These are phyloP conservation scores for Adansonia digitata DNA, from an alignment of 345 rosid genomes.

Conservation along the genomic window DNA sequence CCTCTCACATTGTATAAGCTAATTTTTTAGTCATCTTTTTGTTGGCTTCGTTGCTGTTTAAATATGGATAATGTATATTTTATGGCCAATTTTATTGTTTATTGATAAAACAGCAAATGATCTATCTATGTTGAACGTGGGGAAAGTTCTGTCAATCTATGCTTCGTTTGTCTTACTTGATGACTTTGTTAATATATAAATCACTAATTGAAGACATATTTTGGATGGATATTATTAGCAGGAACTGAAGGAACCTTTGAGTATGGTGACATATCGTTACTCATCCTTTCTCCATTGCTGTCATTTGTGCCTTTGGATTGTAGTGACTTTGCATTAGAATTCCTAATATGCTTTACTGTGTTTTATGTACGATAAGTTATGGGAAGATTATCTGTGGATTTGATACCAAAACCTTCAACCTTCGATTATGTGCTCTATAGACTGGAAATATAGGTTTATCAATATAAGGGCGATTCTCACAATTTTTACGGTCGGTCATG, in stretches of 20 bases:
- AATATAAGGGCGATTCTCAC: background rate
- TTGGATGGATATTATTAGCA: background rate
- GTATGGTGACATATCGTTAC: background rate
- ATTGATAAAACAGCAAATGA: background rate
- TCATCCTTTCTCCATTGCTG: background rate
- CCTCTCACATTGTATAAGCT: background rate
- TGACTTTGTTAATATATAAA: background rate
- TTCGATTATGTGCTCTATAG: background rate
- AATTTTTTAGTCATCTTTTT: background rate
- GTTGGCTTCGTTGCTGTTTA: background rate
- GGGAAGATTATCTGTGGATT: background rate
- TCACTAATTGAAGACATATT: background rate
- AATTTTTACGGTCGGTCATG: background rate
- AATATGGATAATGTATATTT: background rate
- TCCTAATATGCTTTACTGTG: background rate
- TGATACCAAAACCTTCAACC: background rate
- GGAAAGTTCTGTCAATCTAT: background rate
- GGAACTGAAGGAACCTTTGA: background rate
- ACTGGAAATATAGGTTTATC: background rate
- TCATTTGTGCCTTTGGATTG: no score
- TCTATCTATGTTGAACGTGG: background rate
- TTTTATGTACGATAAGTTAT: no score
- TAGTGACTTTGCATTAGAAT: background rate
- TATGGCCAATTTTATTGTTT: background rate
- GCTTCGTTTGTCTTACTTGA: background rate